Base-by-base conservation (phyloP, 2,329 filamentous ascomycete genomes). In the Elsinoe batatas region DNA sequence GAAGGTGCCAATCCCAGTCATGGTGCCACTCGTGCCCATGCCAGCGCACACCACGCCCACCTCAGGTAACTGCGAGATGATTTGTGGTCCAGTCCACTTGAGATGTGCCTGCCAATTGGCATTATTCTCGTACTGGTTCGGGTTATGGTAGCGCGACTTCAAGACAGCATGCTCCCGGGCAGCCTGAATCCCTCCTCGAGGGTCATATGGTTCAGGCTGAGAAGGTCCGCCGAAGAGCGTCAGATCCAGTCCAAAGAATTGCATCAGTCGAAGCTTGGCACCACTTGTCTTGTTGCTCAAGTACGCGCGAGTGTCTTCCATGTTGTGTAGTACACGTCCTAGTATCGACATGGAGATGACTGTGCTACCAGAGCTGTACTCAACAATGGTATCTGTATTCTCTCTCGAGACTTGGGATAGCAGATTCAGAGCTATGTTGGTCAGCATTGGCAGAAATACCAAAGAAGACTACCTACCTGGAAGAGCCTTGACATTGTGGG, bases 1-100 rank as follows among this genome's bases (percentile, higher is more conserved):
- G 61, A 73, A 80, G 1, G 69, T 73, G 0, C 77, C 84, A 20
- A 95, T 85, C 10, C 91, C 91, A 4, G 88, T 85, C 32, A 97
- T 83, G 3, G 91, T 96, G 4, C 91, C 91, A n/a, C 91, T 91
- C 0, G 91, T 96, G 2, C 91, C 91, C 6, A 91, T 91, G 22
- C 91, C 91, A 0, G 88, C 85, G 1, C 95, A 85, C 65, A 96
- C 95, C 5, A 89, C 90, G 67, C 91, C 70, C 69, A 1, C 87
- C 85, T 38, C 76, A 78, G n/a, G 86, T 75, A 10, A 85, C 72
- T 96, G 91, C 1, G 74, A 72, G 63, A 80, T 84, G 59, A 97
- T 91, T 72, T 97, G 91, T 0, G 91, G 91, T 0, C 91, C 91
- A 0, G 91, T 96, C 26, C 82, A 81, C 20, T 78, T 75, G 63